phyloP scores from a whole-genome alignment of 2,329 filamentous ascomycete genomes.

The Talaromyces piceae region DNA sequence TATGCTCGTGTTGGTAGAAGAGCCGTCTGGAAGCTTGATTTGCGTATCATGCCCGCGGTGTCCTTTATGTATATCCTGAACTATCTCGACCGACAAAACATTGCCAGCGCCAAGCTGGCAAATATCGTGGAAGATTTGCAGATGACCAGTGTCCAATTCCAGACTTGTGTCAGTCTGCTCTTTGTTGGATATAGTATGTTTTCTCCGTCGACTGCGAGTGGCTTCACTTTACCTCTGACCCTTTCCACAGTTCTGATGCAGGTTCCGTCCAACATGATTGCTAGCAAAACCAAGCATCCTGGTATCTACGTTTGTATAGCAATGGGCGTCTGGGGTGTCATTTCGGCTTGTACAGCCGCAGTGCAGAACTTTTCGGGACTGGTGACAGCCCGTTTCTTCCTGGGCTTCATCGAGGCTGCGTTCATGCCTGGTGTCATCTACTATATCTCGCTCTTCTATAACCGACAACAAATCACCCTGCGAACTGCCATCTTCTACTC shows the following conservation, averaged over 20 bases:
- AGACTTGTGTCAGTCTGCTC: slow-evolving; percentile 3
- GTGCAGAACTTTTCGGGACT: slow-evolving; percentile 2
- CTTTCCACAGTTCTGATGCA: neutral
- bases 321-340: slow-evolving; percentile 6
- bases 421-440: slow-evolving; percentile 63
- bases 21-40: slow-evolving; percentile 6
- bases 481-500: slow-evolving; percentile 33
- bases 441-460: slow-evolving; percentile 62
- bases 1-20: slow-evolving; percentile 1
- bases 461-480: slow-evolving; percentile 22
- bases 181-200: slow-evolving; percentile 4
- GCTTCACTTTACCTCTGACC: neutral
- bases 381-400: slow-evolving; percentile 26
- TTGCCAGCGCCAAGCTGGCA: slow-evolving; percentile 3
- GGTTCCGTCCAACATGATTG: slow-evolving; percentile 10
- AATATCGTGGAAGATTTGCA: neutral
- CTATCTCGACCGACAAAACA: slow-evolving; percentile 8
- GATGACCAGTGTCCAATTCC: neutral
- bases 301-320: neutral
- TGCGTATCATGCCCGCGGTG: neutral
- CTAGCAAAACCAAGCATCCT: neutral
- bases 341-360: slow-evolving; percentile 1
- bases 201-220: neutral
- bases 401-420: slow-evolving; percentile 57
- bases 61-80: slow-evolving; percentile 8